Percentiles rank a stretch among this genome's conserved stretches.
Evolutionary conservation across 2,329 filamentous ascomycete genomes (phyloP).

Genomic region (Arthrinium puccinioides): DNA sequence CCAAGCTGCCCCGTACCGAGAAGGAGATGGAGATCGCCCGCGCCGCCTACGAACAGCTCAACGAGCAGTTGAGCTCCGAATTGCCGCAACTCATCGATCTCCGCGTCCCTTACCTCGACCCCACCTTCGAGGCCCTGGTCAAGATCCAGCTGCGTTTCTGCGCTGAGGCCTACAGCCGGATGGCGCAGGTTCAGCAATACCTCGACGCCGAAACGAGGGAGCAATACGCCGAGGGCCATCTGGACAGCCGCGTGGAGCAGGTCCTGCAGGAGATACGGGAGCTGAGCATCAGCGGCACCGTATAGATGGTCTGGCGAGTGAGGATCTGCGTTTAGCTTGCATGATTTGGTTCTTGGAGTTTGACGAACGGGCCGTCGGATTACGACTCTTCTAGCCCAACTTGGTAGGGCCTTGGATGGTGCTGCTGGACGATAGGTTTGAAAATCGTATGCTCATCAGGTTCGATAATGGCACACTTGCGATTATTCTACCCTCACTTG

Average conservation of each 20-base stretch:
- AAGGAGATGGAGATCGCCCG: conserved; percentile 95
- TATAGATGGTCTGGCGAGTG: no score
- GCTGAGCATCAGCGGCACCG: conserved; percentile 78
- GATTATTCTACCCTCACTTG: no score
- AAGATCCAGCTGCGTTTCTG: conserved; percentile 98
- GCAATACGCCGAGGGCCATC: conserved; percentile 86
- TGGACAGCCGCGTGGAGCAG: conserved; percentile 89
- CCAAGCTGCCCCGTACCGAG: conserved; percentile 90
- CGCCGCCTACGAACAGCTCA: conserved; percentile 89
- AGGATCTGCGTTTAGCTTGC: no score
- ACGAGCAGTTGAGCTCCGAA: conserved; percentile 90
- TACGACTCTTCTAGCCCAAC: no score
- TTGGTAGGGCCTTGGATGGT: no score
- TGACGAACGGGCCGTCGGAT: no score
- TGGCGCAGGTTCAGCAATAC: conserved; percentile 99
- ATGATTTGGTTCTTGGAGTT: no score
- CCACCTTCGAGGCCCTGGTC: conserved; percentile 93
- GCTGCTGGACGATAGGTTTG: no score
- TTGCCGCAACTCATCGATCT: conserved; percentile 94
- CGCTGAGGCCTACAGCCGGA: conserved; percentile 91
- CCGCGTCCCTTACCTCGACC: conserved; percentile 93
- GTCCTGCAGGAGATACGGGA: conserved; percentile 96
- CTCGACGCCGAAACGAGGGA: conserved; percentile 92
- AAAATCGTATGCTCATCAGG: no score
- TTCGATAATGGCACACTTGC: no score